A percentile compares a stretch with the other conserved stretches of the same genome.
Evolutionary conservation across 345 rosid species (phyloP).

Genomic region (Angophora floribunda): DNA sequence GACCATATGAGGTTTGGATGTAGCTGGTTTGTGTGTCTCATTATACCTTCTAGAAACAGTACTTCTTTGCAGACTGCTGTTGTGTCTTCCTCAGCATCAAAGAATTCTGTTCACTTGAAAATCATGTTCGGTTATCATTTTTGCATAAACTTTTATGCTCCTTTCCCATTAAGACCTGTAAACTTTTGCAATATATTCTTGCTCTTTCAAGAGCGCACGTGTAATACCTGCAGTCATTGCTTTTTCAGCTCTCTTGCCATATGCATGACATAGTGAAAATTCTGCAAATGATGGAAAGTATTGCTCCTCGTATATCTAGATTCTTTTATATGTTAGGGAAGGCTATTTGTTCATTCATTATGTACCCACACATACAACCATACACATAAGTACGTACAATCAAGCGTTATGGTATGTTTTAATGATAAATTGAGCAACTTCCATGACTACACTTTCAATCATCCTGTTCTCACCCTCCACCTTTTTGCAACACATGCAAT

Average conservation of each 20-base stretch:
- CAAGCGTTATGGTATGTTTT: neutral
- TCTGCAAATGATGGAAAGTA: neutral
- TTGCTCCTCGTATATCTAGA: neutral
- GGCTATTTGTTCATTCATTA: neutral
- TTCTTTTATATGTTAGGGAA: neutral
- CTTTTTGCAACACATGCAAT: neutral
- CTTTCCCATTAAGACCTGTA: neutral
- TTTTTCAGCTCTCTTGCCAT: neutral
- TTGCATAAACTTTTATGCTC: neutral
- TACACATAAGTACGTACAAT: neutral
- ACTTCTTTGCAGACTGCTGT: neutral
- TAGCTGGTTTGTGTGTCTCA: neutral
- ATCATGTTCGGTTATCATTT: neutral
- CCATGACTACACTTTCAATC: neutral
- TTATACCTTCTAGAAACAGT: neutral
- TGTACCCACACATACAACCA: neutral
- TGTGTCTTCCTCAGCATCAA: neutral
- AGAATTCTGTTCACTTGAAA: neutral
- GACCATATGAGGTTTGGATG: neutral
- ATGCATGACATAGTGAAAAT: neutral
- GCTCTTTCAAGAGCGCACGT: neutral
- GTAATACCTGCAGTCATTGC: neutral
- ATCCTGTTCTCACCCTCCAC: neutral
- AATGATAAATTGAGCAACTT: neutral
- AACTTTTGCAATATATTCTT: neutral